phyloP scores from a whole-genome alignment of 2,329 filamentous ascomycete genomes.

The Cadophora gregata region DNA sequence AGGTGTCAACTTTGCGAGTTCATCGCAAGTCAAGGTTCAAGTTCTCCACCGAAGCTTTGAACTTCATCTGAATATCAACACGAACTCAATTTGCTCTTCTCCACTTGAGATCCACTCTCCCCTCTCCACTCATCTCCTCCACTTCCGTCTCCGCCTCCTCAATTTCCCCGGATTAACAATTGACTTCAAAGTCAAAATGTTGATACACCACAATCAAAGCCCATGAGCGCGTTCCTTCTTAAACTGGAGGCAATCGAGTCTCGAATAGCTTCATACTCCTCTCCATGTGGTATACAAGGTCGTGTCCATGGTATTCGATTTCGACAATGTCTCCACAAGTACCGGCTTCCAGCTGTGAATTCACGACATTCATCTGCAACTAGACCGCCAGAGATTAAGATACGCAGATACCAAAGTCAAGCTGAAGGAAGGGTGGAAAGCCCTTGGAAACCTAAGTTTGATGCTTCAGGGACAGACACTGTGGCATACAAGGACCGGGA shows the following conservation, averaged over 20 bases:
- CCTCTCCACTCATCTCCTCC: slow-evolving; percentile 1
- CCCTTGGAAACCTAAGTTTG: background rate
- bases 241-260: slow-evolving; percentile 38
- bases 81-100: background rate
- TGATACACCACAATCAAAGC: slow-evolving; percentile 13
- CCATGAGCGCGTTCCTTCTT: slow-evolving; percentile 34
- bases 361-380: background rate
- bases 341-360: background rate
- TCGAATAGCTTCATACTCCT: slow-evolving; percentile 36
- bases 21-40: background rate
- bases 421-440: background rate
- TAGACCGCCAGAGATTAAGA: background rate
- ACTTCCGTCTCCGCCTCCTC: slow-evolving; percentile 17
- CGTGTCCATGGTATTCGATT: slow-evolving; percentile 35
- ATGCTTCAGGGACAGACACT: background rate
- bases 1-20: background rate
- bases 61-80: slow-evolving; percentile 11
- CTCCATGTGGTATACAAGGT: slow-evolving; percentile 35
- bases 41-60: slow-evolving; percentile 20
- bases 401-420: background rate
- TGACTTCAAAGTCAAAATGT: slow-evolving; percentile 4
- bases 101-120: background rate
- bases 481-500: background rate
- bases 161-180: background rate
- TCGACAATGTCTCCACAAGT: slow-evolving; percentile 13